These are phyloP conservation scores for Rhododendron mucronatum DNA, from an alignment of 148 eudicot species.

Conservation along the genomic window DNA sequence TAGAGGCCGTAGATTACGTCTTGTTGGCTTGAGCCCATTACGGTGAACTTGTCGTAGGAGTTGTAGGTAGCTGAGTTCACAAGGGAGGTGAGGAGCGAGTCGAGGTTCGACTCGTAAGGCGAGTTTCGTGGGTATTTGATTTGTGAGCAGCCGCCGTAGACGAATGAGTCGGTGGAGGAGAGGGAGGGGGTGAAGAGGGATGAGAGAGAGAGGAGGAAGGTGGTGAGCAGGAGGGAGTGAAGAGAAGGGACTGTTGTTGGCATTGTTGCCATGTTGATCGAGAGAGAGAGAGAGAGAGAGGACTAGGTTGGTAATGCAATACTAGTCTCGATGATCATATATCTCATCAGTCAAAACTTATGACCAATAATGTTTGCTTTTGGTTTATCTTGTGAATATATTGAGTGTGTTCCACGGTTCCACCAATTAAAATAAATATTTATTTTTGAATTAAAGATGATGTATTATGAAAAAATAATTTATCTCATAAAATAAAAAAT, in stretches of 20 bases:
- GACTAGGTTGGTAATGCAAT: background rate
- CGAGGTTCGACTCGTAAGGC: conserved; percentile 43
- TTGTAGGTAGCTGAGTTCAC: conserved; percentile 57
- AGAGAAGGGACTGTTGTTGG: background rate
- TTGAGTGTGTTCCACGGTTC: no score
- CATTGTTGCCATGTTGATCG: conserved; percentile 7
- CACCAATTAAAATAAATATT: no score
- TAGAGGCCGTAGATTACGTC: conserved; percentile 50
- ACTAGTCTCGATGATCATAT: background rate
- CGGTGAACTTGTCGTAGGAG: conserved; percentile 43
- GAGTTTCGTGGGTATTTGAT: conserved; percentile 31
- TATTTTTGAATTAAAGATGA: no score
- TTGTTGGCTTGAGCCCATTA: conserved; percentile 26
- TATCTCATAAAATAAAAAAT: no score
- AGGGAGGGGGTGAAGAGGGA: background rate
- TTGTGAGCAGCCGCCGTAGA: conserved; percentile 57
- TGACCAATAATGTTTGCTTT: no score
- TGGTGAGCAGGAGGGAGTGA: background rate
- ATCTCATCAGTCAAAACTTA: background rate
- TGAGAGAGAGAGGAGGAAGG: conserved; percentile 17
- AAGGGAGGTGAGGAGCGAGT: conserved; percentile 48
- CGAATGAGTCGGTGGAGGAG: conserved; percentile 26
- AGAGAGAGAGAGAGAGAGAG: background rate
- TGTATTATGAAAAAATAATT: no score
- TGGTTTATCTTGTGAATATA: background rate